Percentiles rank a stretch among this genome's conserved stretches.
Evolutionary conservation across 2,329 filamentous ascomycete species (phyloP).

Genomic region (Fusarium bactridioides): DNA sequence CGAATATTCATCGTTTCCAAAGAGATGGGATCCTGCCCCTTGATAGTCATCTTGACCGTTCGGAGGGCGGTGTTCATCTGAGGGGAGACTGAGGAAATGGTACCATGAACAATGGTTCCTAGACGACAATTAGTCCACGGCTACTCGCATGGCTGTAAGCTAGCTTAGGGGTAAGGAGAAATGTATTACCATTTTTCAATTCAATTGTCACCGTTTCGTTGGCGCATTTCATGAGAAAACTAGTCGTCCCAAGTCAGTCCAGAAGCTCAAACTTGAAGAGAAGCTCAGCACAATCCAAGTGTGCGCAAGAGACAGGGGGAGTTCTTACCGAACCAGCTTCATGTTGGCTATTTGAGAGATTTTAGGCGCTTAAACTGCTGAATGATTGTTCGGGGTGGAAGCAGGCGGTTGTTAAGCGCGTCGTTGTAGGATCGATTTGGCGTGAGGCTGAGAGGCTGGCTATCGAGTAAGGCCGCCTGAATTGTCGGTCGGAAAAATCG

Average conservation of each 20-base stretch:
- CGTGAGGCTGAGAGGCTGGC: constrained; percentile 44
- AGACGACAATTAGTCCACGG: constrained; percentile 22
- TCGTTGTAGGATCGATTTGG: constrained; percentile 31
- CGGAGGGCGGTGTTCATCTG: constrained; percentile 98
- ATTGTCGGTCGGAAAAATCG: constrained; percentile 47
- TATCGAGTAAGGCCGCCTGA: constrained; percentile 30
- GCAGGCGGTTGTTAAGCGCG: constrained; percentile 26
- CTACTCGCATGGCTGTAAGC: background rate
- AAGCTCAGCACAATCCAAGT: constrained; percentile 34
- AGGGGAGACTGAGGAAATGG: constrained; percentile 94
- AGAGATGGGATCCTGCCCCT: constrained; percentile 84
- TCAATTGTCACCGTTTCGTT: constrained; percentile 99
- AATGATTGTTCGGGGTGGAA: constrained; percentile 2
- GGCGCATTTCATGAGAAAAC: constrained; percentile 99
- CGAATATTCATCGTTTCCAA: constrained; percentile 97
- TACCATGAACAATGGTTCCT: constrained; percentile 97
- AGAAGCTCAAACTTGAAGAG: constrained; percentile 27
- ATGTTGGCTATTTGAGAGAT: constrained; percentile 62
- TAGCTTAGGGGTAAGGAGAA: background rate
- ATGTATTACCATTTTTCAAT: constrained; percentile 85
- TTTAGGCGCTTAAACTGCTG: constrained; percentile 3
- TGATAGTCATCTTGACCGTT: constrained; percentile 95
- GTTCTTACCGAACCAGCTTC: constrained; percentile 93
- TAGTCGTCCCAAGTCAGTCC: constrained; percentile 52
- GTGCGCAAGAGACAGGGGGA: background rate